Percentiles rank a stretch among this genome's conserved stretches.
These are phyloP conservation scores for Xylaria sp. DNA, from an alignment of 2,329 filamentous ascomycete species.

Conservation along the genomic window DNA sequence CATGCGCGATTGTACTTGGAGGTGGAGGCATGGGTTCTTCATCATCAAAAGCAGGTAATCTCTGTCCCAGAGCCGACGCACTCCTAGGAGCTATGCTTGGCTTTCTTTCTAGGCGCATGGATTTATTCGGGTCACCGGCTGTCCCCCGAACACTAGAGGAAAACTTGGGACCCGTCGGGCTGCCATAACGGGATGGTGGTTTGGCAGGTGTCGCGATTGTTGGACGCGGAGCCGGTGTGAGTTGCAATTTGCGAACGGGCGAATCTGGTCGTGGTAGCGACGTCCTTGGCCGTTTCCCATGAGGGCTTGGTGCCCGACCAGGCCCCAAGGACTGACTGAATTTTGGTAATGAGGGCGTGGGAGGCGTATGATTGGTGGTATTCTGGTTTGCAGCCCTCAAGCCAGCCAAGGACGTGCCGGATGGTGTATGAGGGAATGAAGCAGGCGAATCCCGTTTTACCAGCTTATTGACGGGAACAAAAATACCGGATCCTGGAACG, in stretches of 20 bases:
- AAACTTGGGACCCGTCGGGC: constrained; percentile 70
- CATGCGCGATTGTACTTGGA: constrained; percentile 56
- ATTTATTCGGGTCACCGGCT: constrained; percentile 71
- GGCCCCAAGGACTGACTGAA: constrained; percentile 91
- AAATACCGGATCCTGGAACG: constrained; percentile 87
- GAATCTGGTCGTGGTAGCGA: constrained; percentile 92
- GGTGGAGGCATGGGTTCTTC: constrained; percentile 65
- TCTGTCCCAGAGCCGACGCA: constrained; percentile 66
- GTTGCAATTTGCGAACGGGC: constrained; percentile 76
- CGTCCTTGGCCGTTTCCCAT: constrained; percentile 76
- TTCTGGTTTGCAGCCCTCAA: constrained; percentile 67
- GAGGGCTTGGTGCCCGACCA: constrained; percentile 76
- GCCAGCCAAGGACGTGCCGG: constrained; percentile 68
- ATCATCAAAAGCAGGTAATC: constrained; percentile 61
- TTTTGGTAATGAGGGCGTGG: constrained; percentile 75
- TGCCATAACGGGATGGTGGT: constrained; percentile 69
- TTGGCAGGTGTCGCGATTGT: constrained; percentile 67
- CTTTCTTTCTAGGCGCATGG: constrained; percentile 60
- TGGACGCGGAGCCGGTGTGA: constrained; percentile 68
- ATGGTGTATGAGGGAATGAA: constrained; percentile 73
- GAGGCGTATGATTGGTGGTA: constrained; percentile 70
- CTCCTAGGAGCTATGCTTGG: constrained; percentile 67
- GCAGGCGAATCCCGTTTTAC: constrained; percentile 71
- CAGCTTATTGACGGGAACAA: constrained; percentile 87
- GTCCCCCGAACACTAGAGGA: constrained; percentile 72